Evolutionary conservation across 2,329 filamentous ascomycete species (phyloP).

Genomic region (Chrysoporthe deuterocubensis): DNA sequence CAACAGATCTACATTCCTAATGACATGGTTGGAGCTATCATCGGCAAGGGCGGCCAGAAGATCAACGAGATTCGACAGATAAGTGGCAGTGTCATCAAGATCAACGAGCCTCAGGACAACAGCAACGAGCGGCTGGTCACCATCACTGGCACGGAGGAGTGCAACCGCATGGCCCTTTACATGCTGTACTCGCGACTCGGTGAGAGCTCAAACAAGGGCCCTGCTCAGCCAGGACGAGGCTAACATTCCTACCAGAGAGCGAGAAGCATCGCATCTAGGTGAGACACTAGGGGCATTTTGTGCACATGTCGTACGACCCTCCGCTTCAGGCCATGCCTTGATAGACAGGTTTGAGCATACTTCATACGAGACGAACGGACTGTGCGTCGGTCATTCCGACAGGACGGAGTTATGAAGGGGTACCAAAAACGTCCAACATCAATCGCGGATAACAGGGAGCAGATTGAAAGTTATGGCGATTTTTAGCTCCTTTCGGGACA

Average conservation of each 20-base stretch:
- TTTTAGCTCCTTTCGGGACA: conserved; percentile 22
- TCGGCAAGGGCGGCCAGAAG: conserved; percentile 97
- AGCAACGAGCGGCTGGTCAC: conserved; percentile 98
- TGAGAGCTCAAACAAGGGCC: conserved; percentile 48
- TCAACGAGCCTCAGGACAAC: conserved; percentile 98
- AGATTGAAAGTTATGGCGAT: conserved; percentile 17
- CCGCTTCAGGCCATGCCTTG: not conserved
- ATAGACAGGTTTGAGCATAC: conserved; percentile 26
- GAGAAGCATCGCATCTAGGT: conserved; percentile 73
- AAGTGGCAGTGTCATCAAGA: conserved; percentile 98
- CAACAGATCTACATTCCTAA: conserved; percentile 99
- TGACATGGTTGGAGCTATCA: conserved; percentile 99
- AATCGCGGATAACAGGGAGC: conserved; percentile 17
- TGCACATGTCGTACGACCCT: not conserved
- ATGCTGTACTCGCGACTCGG: conserved; percentile 98
- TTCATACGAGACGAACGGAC: conserved; percentile 20
- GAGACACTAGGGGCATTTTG: not conserved
- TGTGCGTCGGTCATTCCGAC: conserved; percentile 19
- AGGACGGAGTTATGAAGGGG: conserved; percentile 25
- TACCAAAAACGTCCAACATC: conserved; percentile 18
- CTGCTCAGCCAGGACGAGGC: conserved; percentile 20
- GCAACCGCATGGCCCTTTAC: conserved; percentile 99
- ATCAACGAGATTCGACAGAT: conserved; percentile 99
- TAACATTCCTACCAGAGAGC: conserved; percentile 58
- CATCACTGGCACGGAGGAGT: conserved; percentile 96